Percentiles rank a stretch among this genome's conserved stretches.
Evolutionary conservation across 176 grass and related monocot genomes (phyloP).

Genomic region (Alloteropsis semialata): DNA sequence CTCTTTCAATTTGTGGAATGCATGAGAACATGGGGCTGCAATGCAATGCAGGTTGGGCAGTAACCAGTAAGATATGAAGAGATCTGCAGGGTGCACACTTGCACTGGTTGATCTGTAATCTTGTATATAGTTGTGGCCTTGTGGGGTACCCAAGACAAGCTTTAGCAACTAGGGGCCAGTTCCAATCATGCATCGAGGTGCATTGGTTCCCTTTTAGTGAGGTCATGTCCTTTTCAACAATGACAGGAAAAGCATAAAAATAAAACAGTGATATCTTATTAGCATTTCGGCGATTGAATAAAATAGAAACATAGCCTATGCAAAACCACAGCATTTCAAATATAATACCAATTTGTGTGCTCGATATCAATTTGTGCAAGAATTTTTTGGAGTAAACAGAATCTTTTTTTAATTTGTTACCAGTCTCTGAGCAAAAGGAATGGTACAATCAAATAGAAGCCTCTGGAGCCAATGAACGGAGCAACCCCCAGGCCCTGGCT

Average conservation of each 20-base stretch:
- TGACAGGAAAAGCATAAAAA: background rate
- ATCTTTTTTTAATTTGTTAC: background rate
- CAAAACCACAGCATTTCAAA: background rate
- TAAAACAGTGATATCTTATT: background rate
- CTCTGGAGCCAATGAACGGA: background rate
- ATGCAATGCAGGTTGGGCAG: background rate
- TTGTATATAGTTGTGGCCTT: background rate
- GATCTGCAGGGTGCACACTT: background rate
- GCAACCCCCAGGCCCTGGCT: background rate
- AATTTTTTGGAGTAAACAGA: background rate
- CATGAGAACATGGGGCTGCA: constrained; percentile 7
- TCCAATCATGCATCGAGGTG: background rate
- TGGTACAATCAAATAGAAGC: background rate
- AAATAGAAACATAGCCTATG: background rate
- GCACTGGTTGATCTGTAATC: background rate
- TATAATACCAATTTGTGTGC: background rate
- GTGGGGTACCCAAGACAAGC: background rate
- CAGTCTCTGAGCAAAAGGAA: background rate
- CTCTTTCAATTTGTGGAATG: background rate
- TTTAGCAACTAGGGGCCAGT: constrained; percentile 1
- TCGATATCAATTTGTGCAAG: background rate
- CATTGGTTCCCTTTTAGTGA: constrained; percentile 17
- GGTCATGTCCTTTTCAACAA: constrained; percentile 24
- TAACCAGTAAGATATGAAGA: background rate
- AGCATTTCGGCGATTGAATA: background rate